These are phyloP conservation scores for Tothia fuscella DNA, from an alignment of 2,329 filamentous ascomycete genomes.

Conservation along the genomic window DNA sequence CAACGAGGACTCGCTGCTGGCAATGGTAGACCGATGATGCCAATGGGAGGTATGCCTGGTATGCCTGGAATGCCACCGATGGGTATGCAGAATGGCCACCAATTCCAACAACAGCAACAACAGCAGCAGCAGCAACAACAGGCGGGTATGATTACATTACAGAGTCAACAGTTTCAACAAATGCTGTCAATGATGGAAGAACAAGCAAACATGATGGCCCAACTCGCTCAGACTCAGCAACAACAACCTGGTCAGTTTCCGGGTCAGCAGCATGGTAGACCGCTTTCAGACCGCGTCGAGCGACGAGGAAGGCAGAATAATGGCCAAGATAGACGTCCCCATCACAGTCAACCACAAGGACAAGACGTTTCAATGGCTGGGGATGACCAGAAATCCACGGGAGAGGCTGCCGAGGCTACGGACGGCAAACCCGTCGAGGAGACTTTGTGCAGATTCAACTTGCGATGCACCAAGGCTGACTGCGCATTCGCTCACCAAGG, in stretches of 20 bases:
- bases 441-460: conserved; percentile 78
- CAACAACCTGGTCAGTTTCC: conserved; percentile 45
- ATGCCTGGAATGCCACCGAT: not conserved
- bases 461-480: conserved; percentile 74
- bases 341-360: conserved; percentile 38
- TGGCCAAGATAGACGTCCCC: conserved; percentile 39
- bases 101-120: not conserved
- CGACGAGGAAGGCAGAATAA: conserved; percentile 15
- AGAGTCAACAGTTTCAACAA: conserved; percentile 6
- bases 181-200: conserved; percentile 32
- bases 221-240: conserved; percentile 40
- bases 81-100: conserved; percentile 9
- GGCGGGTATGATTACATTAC: conserved; percentile 3
- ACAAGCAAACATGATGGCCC: conserved; percentile 75
- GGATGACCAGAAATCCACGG: conserved; percentile 25
- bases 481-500: conserved; percentile 94
- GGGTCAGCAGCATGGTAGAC: conserved; percentile 37
- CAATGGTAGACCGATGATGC: not conserved
- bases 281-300: conserved; percentile 64
- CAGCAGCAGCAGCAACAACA: too few relatives aligned
- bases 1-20: conserved; percentile 9
- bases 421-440: conserved; percentile 37
- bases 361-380: conserved; percentile 16
- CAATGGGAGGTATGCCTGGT: not conserved
- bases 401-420: conserved; percentile 35